A percentile compares a stretch with the other conserved stretches of the same genome.
Evolutionary conservation across 164 flowering plant species (phyloP).

Genomic region (Euptelea pleiosperma): DNA sequence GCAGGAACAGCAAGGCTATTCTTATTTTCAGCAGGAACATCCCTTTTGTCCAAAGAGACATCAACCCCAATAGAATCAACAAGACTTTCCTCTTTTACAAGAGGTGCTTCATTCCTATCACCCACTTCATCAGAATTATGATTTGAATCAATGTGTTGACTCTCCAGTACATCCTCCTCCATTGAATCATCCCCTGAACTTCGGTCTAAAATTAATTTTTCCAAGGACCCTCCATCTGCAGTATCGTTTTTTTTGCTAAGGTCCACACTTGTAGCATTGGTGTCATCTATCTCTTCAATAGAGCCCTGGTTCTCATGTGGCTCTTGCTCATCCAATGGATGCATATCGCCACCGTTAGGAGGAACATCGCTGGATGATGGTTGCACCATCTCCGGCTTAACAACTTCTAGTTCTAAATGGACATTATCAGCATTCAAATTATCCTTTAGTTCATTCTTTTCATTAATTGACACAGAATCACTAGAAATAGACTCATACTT

Average conservation of each 20-base stretch:
- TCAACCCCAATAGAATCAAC: conserved; percentile 42
- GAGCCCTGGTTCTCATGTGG: conserved; percentile 48
- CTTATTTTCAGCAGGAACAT: conserved; percentile 28
- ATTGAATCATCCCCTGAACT: conserved; percentile 85
- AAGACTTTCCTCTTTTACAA: conserved; percentile 41
- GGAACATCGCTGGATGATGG: conserved; percentile 62
- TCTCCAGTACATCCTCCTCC: conserved; percentile 78
- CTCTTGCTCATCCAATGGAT: conserved; percentile 60
- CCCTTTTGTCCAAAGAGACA: conserved; percentile 34
- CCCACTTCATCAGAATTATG: conserved; percentile 37
- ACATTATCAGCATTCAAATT: conserved; percentile 88
- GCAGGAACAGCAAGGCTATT: conserved; percentile 24
- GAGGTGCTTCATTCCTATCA: conserved; percentile 35
- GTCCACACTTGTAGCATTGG: conserved; percentile 36
- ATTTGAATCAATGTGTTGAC: conserved; percentile 56
- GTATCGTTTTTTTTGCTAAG: conserved; percentile 45
- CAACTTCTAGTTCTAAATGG: conserved; percentile 71
- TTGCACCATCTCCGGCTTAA: conserved; percentile 74
- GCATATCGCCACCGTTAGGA: conserved; percentile 55
- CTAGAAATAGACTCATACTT: conserved; percentile 88
- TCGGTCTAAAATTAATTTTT: conserved; percentile 71
- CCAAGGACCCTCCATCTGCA: conserved; percentile 52
- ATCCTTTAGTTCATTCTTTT: conserved; percentile 89
- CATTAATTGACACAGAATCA: conserved; percentile 84
- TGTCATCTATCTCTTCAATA: conserved; percentile 41